Conservation (phyloP, 441 rosid species). For the Corymbia citriodora region DNA sequence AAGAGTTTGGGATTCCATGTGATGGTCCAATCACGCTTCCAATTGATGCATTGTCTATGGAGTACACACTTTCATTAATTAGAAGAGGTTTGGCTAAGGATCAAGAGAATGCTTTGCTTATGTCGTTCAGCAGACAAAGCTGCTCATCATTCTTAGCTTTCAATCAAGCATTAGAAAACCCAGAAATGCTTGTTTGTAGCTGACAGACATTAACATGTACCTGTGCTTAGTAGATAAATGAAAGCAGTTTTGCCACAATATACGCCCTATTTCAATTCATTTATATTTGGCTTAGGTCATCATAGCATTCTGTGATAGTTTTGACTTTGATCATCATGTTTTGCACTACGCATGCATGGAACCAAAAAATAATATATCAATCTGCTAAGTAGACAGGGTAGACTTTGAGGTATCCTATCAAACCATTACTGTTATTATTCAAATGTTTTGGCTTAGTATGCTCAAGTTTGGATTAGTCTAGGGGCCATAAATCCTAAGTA, state of each 20-base stretch:
- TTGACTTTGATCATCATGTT: background rate
- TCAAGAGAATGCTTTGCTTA: background rate
- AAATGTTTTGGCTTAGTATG: background rate
- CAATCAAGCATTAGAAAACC: background rate
- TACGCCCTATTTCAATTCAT: background rate
- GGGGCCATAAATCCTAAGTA: background rate
- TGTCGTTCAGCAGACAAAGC: background rate
- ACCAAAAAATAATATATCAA: background rate
- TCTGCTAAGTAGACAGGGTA: background rate
- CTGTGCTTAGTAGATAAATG: background rate
- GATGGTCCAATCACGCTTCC: background rate
- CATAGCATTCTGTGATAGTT: background rate
- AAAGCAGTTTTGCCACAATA: background rate
- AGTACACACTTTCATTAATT: background rate
- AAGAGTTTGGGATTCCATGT: background rate
- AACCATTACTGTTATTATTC: background rate
- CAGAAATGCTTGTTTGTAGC: background rate
- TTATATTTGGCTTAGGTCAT: background rate
- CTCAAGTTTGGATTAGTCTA: background rate
- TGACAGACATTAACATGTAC: background rate
- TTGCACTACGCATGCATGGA: background rate
- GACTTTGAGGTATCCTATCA: background rate
- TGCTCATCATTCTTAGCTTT: background rate
- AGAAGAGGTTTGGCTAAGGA: background rate
- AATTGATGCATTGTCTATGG: background rate